A percentile compares a stretch with the other conserved stretches of the same genome.
phyloP scores from a whole-genome alignment of 805 yeast genomes.

The Candida nitratophila region DNA sequence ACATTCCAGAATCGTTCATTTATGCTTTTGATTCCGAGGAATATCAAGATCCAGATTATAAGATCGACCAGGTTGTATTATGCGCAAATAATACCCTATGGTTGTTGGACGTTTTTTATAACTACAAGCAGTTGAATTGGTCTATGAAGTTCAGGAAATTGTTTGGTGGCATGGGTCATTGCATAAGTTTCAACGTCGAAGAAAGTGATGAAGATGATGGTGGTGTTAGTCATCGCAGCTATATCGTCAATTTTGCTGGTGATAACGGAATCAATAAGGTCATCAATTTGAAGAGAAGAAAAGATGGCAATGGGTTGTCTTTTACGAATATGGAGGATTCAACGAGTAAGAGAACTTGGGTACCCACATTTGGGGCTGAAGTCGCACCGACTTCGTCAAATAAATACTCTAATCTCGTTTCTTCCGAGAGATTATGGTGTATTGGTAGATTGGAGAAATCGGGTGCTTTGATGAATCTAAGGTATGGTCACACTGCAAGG shows the following conservation, averaged over 20 bases:
- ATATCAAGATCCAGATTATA: slow-evolving; percentile 8
- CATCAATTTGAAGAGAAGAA: not conserved
- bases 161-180: not conserved
- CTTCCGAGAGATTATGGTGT: slow-evolving; percentile 24
- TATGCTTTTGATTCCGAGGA: slow-evolving; percentile 11
- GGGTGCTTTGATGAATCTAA: slow-evolving; percentile 18
- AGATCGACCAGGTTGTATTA: slow-evolving; percentile 22
- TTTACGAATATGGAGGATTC: slow-evolving; percentile 14
- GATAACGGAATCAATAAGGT: not conserved
- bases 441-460: slow-evolving; percentile 17
- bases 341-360: slow-evolving; percentile 15
- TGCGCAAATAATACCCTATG: slow-evolving; percentile 15
- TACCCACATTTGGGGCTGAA: slow-evolving; percentile 20
- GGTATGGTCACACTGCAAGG: slow-evolving; percentile 17
- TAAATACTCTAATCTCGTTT: slow-evolving; percentile 11
- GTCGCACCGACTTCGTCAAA: slow-evolving; percentile 11
- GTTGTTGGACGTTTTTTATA: slow-evolving; percentile 19
- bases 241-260: not conserved
- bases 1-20: slow-evolving; percentile 15
- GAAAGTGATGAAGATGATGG: not conserved
- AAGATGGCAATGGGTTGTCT: slow-evolving; percentile 7
- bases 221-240: no score
- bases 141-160: slow-evolving; percentile 4
- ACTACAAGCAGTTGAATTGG: slow-evolving; percentile 11
- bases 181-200: not conserved